Percentiles rank a stretch among this genome's conserved stretches.
These are phyloP conservation scores for Colletotrichum paranaense DNA, from an alignment of 2,329 filamentous ascomycete genomes.

Conservation along the genomic window DNA sequence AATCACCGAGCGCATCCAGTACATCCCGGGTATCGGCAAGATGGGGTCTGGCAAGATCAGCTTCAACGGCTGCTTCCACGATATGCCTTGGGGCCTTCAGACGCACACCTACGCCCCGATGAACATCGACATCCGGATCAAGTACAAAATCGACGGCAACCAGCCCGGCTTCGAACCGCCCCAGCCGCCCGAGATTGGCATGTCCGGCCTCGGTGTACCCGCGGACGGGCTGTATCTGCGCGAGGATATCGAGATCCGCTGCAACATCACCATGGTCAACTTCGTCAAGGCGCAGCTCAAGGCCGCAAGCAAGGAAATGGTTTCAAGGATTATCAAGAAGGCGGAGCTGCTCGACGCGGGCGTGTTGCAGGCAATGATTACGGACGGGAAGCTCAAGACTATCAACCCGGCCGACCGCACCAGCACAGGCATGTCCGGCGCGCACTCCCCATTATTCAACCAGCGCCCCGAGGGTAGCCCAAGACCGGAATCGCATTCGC, in stretches of 20 bases:
- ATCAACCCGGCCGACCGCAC: slow-evolving; percentile 64
- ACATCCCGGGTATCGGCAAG: slow-evolving; percentile 73
- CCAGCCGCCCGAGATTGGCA: slow-evolving; percentile 71
- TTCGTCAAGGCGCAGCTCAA: slow-evolving; percentile 77
- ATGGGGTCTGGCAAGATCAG: slow-evolving; percentile 73
- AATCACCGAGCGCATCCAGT: slow-evolving; percentile 76
- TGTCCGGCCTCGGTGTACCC: slow-evolving; percentile 68
- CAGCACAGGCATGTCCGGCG: slow-evolving; percentile 36
- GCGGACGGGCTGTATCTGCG: slow-evolving; percentile 74
- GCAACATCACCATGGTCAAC: slow-evolving; percentile 72
- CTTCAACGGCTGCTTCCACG: slow-evolving; percentile 79
- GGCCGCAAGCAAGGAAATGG: slow-evolving; percentile 74
- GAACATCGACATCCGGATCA: slow-evolving; percentile 74
- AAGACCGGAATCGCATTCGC: slow-evolving; percentile 42
- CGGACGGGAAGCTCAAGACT: slow-evolving; percentile 72
- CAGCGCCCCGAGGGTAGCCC: slow-evolving; percentile 24
- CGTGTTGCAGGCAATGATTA: slow-evolving; percentile 74
- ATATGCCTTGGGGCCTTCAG: slow-evolving; percentile 78
- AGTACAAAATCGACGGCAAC: slow-evolving; percentile 75
- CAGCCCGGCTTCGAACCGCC: slow-evolving; percentile 73
- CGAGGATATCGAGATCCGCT: slow-evolving; percentile 78
- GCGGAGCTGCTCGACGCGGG: slow-evolving; percentile 76
- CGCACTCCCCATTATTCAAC: slow-evolving; percentile 24
- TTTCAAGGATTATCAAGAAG: slow-evolving; percentile 76
- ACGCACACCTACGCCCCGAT: slow-evolving; percentile 78